Evolutionary conservation across 352 stramenopile species (phyloP).

Genomic region (Globisporangium ultimum): DNA sequence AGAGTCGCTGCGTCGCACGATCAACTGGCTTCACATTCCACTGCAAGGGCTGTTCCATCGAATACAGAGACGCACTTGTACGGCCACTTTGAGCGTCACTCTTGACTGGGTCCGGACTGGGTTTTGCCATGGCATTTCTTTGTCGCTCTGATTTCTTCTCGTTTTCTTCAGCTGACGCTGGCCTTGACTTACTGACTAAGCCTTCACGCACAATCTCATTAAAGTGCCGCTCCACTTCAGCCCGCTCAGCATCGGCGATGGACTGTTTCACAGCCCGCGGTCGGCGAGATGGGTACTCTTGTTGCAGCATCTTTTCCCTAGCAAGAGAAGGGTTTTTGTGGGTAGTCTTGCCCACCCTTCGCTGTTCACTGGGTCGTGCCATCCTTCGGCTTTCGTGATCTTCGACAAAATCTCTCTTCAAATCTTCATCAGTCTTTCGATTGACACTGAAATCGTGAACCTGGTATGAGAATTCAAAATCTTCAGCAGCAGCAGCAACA

Average conservation of each 20-base stretch:
- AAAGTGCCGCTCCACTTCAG: conserved; percentile 12
- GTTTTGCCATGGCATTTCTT: not conserved
- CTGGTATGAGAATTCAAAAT: not conserved
- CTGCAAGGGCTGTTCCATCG: conserved; percentile 2
- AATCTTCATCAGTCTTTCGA: not conserved
- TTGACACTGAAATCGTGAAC: not conserved
- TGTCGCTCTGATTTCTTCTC: too few relatives aligned
- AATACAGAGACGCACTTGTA: not conserved
- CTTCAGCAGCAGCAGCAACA: not conserved
- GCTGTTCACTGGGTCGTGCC: too few relatives aligned
- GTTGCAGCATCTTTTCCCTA: not conserved
- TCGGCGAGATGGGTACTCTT: conserved; percentile 1
- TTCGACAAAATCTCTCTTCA: not conserved
- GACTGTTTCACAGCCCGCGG: not conserved
- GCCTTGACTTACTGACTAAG: not conserved
- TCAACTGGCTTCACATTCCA: not conserved
- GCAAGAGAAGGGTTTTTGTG: too few relatives aligned
- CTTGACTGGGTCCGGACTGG: not conserved
- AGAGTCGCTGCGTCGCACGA: too few relatives aligned
- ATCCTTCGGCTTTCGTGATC: not conserved
- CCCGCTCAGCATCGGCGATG: conserved; percentile 1
- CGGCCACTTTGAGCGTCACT: not conserved
- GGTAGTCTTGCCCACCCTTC: too few relatives aligned
- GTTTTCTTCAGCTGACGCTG: conserved; percentile 2
- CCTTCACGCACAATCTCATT: conserved; percentile 9